Conservation (phyloP, 495 filamentous ascomycete genomes). For the Penicilliopsis zonata region DNA sequence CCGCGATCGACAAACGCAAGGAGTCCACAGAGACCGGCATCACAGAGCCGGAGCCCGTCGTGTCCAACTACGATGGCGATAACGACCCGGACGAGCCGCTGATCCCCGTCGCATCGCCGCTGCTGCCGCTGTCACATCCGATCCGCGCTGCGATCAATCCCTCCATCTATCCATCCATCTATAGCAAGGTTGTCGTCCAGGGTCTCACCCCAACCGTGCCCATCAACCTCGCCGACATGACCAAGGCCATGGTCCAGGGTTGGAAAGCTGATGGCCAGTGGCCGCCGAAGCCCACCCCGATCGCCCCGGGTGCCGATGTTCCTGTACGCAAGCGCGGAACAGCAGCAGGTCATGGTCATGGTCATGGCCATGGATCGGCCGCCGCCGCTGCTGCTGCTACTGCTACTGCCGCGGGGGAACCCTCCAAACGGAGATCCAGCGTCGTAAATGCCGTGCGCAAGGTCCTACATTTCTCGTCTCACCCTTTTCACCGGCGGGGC, state of each 20-base stretch:
- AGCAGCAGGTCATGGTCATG: neutral
- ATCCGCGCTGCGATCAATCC: conserved; percentile 65
- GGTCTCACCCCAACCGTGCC: conserved; percentile 69
- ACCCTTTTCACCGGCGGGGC: conserved; percentile 31
- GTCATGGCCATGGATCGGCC: neutral
- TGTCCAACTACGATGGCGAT: conserved; percentile 12
- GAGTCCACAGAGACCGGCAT: conserved; percentile 19
- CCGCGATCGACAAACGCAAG: conserved; percentile 13
- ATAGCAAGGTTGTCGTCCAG: conserved; percentile 74
- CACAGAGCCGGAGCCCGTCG: conserved; percentile 16
- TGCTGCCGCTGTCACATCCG: conserved; percentile 54
- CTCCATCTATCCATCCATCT: conserved; percentile 66
- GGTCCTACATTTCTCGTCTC: conserved; percentile 26
- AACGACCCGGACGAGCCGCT: conserved; percentile 27
- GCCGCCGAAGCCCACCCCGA: conserved; percentile 54
- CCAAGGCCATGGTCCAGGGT: conserved; percentile 70
- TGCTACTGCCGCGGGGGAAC: conserved; percentile 9
- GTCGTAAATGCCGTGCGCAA: conserved; percentile 33
- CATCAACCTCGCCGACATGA: conserved; percentile 73
- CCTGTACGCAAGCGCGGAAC: conserved; percentile 2
- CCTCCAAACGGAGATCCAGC: conserved; percentile 16
- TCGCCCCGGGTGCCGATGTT: conserved; percentile 1
- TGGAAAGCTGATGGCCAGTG: conserved; percentile 94
- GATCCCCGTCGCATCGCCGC: conserved; percentile 49
- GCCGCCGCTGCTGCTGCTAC: conserved; percentile 6